Conservation (phyloP, 1,284 basidiomycete species). For the Microbotryum silenes-acaulis region DNA sequence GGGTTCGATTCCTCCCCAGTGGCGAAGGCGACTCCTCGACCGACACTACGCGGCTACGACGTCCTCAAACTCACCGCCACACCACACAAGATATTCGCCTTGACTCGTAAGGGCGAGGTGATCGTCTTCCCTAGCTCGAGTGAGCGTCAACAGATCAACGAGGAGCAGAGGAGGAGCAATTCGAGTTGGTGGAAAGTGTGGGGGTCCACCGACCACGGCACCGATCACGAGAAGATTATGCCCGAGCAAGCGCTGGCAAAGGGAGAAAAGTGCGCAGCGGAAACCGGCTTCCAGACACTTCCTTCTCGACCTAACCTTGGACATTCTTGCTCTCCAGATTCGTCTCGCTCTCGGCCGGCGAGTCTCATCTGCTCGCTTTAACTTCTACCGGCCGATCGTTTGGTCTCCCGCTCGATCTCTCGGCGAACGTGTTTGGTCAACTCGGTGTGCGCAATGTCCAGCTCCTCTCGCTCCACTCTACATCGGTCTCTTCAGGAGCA, state of each 20-base stretch:
- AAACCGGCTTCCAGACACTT: too few relatives aligned
- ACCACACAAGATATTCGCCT: constrained; percentile 55
- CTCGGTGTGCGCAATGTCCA: constrained; percentile 62
- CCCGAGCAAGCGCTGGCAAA: constrained; percentile 48
- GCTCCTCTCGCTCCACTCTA: constrained; percentile 33
- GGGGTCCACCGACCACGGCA: constrained; percentile 39
- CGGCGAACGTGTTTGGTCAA: constrained; percentile 79
- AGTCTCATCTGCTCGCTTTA: constrained; percentile 74
- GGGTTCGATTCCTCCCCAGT: constrained; percentile 46
- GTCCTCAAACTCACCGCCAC: constrained; percentile 54
- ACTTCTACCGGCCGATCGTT: constrained; percentile 75
- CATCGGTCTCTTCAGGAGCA: constrained; percentile 44
- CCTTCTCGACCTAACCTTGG: neutral
- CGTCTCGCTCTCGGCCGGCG: constrained; percentile 62
- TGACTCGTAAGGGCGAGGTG: constrained; percentile 44
- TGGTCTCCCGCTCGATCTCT: constrained; percentile 63
- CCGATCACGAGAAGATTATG: constrained; percentile 43
- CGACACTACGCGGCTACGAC: constrained; percentile 67
- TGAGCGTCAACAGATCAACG: constrained; percentile 42
- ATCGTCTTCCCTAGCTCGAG: constrained; percentile 25
- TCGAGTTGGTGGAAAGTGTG: constrained; percentile 33
- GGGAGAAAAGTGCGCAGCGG: constrained; percentile 49
- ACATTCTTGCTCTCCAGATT: constrained; percentile 48
- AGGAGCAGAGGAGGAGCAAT: constrained; percentile 27
- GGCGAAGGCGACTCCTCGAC: constrained; percentile 42